Conservation (phyloP, 177 flowering plant genomes). For the Vitis hybrid region DNA sequence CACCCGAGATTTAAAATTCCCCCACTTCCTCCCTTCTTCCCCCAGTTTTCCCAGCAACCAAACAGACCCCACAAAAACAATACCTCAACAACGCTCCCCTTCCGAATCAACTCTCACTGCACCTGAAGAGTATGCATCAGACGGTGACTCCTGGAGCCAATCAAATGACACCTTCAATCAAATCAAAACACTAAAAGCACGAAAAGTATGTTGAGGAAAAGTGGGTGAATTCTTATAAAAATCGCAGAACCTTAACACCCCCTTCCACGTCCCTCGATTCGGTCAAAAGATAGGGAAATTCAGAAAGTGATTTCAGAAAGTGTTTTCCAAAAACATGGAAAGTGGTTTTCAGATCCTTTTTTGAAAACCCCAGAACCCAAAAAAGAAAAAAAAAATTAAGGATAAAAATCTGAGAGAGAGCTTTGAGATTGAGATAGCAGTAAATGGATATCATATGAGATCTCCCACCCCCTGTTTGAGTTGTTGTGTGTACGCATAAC, state of each 20-base stretch:
- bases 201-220: background rate
- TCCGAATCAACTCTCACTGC: slow-evolving; percentile 13
- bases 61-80: background rate
- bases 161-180: slow-evolving; percentile 7
- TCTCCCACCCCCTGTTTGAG: background rate
- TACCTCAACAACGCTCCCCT: slow-evolving; percentile 3
- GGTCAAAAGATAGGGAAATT: slow-evolving; percentile 7
- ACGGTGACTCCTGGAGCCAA: slow-evolving; percentile 4
- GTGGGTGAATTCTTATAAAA: background rate
- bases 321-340: too few species aligned
- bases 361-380: too few species aligned
- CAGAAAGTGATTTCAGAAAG: background rate
- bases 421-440: slow-evolving; percentile 12
- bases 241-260: slow-evolving; percentile 2
- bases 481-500: background rate
- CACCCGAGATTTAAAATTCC: background rate
- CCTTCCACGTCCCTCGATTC: slow-evolving; percentile 14
- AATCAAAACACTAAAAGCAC: slow-evolving; percentile 7
- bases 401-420: slow-evolving; percentile 1
- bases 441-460: background rate
- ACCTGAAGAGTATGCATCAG: background rate
- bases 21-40: background rate
- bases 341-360: too few species aligned
- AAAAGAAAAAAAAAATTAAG: too few species aligned
- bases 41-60: slow-evolving; percentile 8